These are phyloP conservation scores for Agrocybe pediades DNA, from an alignment of 768 basidiomycete species.

Conservation along the genomic window DNA sequence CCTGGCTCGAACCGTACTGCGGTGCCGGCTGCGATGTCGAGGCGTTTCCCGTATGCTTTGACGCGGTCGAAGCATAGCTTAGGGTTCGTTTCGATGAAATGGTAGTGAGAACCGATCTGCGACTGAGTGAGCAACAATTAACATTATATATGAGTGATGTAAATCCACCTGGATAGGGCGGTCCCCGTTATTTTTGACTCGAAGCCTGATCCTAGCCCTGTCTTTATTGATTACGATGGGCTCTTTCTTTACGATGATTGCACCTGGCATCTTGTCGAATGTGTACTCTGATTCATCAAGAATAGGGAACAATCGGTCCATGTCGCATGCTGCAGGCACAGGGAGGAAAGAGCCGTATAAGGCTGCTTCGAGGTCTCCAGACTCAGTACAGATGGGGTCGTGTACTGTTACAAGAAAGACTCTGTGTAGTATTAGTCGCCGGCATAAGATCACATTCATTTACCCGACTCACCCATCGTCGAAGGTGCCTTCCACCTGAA, in stretches of 20 bases:
- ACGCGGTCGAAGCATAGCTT: constrained; percentile 80
- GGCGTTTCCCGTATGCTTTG: constrained; percentile 78
- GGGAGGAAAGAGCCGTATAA: constrained; percentile 96
- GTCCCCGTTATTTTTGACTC: constrained; percentile 90
- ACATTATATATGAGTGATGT: constrained; percentile 3
- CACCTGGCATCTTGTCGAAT: constrained; percentile 67
- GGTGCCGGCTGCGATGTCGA: constrained; percentile 94
- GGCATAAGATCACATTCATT: background rate
- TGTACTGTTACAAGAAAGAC: constrained; percentile 98
- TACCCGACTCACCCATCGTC: constrained; percentile 64
- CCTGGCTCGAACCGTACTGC: constrained; percentile 97
- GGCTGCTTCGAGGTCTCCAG: constrained; percentile 78
- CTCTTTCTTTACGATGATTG: constrained; percentile 66
- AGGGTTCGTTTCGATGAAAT: constrained; percentile 89
- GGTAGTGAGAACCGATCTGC: constrained; percentile 93
- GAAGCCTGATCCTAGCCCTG: constrained; percentile 65
- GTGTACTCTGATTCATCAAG: constrained; percentile 49
- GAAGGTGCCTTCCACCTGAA: constrained; percentile 95
- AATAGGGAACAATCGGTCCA: constrained; percentile 61
- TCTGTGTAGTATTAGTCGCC: constrained; percentile 34
- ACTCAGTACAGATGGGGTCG: constrained; percentile 86
- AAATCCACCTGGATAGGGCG: constrained; percentile 85
- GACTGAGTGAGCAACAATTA: constrained; percentile 4
- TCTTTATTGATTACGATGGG: constrained; percentile 78
- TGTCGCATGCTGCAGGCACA: constrained; percentile 45